A percentile compares a stretch with the other conserved stretches of the same genome.
These are phyloP conservation scores for Jatropha multifida DNA, from an alignment of 441 rosid genomes.

Conservation along the genomic window DNA sequence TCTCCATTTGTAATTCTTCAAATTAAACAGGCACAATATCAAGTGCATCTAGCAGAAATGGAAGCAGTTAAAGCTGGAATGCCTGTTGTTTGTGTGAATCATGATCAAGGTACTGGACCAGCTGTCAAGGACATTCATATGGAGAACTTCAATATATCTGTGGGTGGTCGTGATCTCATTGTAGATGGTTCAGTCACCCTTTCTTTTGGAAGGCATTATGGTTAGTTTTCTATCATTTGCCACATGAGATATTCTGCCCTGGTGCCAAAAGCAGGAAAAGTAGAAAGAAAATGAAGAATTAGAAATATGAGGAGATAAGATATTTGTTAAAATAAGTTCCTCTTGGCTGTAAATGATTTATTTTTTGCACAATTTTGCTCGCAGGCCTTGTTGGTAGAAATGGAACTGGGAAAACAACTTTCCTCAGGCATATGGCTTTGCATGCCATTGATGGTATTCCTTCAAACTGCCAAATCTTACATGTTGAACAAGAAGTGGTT, in stretches of 20 bases:
- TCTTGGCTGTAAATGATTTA: neutral
- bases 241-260: neutral
- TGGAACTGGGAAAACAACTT: slow-evolving; percentile 98
- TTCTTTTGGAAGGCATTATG: slow-evolving; percentile 94
- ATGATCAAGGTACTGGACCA: slow-evolving; percentile 66
- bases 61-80: slow-evolving; percentile 91
- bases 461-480: slow-evolving; percentile 93
- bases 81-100: slow-evolving; percentile 85
- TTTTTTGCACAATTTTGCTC: slow-evolving; percentile 22
- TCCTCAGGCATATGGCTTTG: slow-evolving; percentile 95
- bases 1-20: neutral
- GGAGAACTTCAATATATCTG: slow-evolving; percentile 90
- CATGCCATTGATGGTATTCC: slow-evolving; percentile 98
- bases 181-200: slow-evolving; percentile 86
- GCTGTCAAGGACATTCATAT: slow-evolving; percentile 81
- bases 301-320: neutral
- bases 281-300: slow-evolving; percentile 5
- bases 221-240: slow-evolving; percentile 41
- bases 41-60: slow-evolving; percentile 94
- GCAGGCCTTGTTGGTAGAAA: slow-evolving; percentile 97
- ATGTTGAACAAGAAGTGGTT: slow-evolving; percentile 96
- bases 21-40: slow-evolving; percentile 70
- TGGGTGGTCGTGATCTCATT: slow-evolving; percentile 97
- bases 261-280: slow-evolving; percentile 13
- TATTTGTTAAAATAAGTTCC: slow-evolving; percentile 8